These are phyloP conservation scores for Candida maris DNA, from an alignment of 805 yeast species.

Conservation along the genomic window DNA sequence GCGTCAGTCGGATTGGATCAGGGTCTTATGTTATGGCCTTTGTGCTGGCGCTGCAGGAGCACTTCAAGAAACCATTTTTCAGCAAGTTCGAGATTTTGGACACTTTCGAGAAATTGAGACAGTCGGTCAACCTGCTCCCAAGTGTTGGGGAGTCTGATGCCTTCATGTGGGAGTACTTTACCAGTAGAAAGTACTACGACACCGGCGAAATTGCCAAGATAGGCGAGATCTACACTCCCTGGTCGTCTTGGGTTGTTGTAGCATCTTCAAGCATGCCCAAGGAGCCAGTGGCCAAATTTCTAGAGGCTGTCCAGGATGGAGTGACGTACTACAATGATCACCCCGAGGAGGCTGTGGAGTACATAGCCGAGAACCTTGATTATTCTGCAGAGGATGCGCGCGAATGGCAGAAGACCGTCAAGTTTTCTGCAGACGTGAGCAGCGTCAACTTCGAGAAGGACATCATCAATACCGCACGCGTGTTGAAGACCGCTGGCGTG, in stretches of 20 bases:
- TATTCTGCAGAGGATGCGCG: slow-evolving; percentile 73
- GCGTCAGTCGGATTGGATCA: slow-evolving; percentile 83
- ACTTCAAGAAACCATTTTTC: slow-evolving; percentile 51
- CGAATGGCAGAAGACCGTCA: slow-evolving; percentile 79
- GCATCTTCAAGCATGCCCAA: slow-evolving; percentile 40
- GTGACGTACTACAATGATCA: slow-evolving; percentile 58
- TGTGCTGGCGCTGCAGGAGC: slow-evolving; percentile 65
- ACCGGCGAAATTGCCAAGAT: slow-evolving; percentile 72
- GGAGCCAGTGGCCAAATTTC: slow-evolving; percentile 35
- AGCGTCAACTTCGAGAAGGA: slow-evolving; percentile 44
- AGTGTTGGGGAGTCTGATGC: slow-evolving; percentile 59
- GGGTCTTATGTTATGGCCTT: slow-evolving; percentile 91
- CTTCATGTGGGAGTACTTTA: slow-evolving; percentile 95
- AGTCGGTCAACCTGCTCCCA: slow-evolving; percentile 62
- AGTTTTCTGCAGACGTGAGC: slow-evolving; percentile 49
- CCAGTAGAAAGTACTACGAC: slow-evolving; percentile 82
- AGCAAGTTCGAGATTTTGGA: slow-evolving; percentile 53
- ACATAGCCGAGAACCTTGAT: slow-evolving; percentile 66
- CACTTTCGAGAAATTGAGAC: slow-evolving; percentile 73
- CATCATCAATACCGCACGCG: slow-evolving; percentile 54
- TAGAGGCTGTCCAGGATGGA: slow-evolving; percentile 61
- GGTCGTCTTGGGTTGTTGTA: slow-evolving; percentile 92
- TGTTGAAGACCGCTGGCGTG: slow-evolving; percentile 65
- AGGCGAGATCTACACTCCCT: slow-evolving; percentile 90
- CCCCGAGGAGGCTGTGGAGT: slow-evolving; percentile 60